Evolutionary conservation across 441 rosid genomes (phyloP).

Genomic region (Euphorbia neoarborescens): DNA sequence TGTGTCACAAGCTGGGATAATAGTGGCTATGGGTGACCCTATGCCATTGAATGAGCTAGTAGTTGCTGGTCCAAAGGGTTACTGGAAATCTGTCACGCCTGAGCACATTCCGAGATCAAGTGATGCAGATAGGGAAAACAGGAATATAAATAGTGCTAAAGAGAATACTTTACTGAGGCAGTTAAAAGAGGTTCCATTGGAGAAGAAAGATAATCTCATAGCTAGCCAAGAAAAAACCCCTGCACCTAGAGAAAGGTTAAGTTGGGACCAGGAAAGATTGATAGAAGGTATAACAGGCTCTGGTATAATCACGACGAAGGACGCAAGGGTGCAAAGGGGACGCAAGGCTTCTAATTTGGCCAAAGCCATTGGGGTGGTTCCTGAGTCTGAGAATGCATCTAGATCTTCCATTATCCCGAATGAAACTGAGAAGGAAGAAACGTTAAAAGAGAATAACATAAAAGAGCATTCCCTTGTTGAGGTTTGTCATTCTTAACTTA

Average conservation of each 20-base stretch:
- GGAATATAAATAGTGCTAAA: conserved; percentile 14
- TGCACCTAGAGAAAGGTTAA: conserved; percentile 26
- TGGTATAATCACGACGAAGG: conserved; percentile 36
- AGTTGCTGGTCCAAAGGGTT: conserved; percentile 64
- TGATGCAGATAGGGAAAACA: conserved; percentile 23
- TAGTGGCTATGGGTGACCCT: conserved; percentile 82
- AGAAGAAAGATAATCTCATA: conserved; percentile 25
- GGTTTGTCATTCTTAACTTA: conserved; percentile 40
- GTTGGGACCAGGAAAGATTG: conserved; percentile 35
- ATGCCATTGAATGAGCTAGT: conserved; percentile 51
- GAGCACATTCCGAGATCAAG: conserved; percentile 29
- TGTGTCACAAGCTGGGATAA: conserved; percentile 86
- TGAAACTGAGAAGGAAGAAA: conserved; percentile 32
- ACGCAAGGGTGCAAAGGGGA: conserved; percentile 36
- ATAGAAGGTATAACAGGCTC: conserved; percentile 37
- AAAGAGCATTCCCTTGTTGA: conserved; percentile 78
- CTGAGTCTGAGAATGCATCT: conserved; percentile 39
- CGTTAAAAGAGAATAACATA: conserved; percentile 36
- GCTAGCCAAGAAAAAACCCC: conserved; percentile 32
- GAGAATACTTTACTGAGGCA: conserved; percentile 21
- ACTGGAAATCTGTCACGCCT: conserved; percentile 52
- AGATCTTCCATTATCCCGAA: conserved; percentile 29
- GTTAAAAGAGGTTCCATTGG: conserved; percentile 29
- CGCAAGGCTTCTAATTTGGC: conserved; percentile 37
- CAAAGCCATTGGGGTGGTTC: conserved; percentile 34